phyloP scores from a whole-genome alignment of 2,329 filamentous ascomycete genomes.

The Aspergillus phoenicis region DNA sequence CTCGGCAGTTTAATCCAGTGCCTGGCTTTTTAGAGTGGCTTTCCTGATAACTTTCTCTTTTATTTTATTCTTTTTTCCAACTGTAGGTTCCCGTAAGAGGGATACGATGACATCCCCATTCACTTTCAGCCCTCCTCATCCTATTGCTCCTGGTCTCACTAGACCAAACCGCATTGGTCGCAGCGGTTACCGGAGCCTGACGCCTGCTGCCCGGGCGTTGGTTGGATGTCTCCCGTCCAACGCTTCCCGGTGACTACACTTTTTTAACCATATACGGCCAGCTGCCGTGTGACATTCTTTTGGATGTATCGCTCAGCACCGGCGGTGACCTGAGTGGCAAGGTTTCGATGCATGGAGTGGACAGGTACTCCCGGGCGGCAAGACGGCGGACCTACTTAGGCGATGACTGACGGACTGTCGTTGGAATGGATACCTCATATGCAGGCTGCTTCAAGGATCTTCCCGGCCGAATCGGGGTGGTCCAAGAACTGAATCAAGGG shows the following conservation, averaged over 20 bases:
- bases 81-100: neutral
- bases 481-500: constrained; percentile 9
- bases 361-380: constrained; percentile 1
- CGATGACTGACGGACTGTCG: neutral
- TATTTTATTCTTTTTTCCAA: neutral
- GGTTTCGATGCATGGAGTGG: constrained; percentile 6
- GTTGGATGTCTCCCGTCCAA: constrained; percentile 1
- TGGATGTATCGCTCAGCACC: constrained; percentile 3
- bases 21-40: neutral
- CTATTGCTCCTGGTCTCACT: neutral
- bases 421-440: constrained; percentile 22
- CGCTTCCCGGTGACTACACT: neutral
- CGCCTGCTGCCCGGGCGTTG: constrained; percentile 8
- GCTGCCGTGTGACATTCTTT: constrained; percentile 11
- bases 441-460: constrained; percentile 18
- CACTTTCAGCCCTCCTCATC: constrained; percentile 1
- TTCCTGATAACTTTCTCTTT: too few species aligned
- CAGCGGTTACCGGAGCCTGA: neutral
- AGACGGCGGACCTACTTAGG: neutral
- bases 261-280: neutral
- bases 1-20: constrained; percentile 1
- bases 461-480: constrained; percentile 13
- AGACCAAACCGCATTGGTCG: neutral
- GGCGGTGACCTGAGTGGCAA: constrained; percentile 8
- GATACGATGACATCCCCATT: neutral